phyloP scores from a whole-genome alignment of 2,329 filamentous ascomycete genomes.

The Diplodia scrobiculata region DNA sequence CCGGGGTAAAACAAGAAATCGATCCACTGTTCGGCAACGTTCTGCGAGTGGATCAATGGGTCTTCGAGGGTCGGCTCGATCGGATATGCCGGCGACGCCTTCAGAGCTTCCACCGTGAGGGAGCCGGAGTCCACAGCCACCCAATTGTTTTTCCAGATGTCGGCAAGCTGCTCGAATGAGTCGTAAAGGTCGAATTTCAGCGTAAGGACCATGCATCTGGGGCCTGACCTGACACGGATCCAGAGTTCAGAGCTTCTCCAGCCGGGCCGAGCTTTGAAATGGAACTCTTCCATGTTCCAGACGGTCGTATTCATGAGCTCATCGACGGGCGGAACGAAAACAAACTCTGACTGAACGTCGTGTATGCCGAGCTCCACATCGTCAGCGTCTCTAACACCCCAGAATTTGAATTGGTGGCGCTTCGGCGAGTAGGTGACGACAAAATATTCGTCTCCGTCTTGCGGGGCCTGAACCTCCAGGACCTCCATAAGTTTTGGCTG shows the following conservation, averaged over 20 bases:
- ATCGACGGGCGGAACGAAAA: slow-evolving; percentile 64
- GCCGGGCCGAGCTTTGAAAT: slow-evolving; percentile 44
- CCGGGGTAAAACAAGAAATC: slow-evolving; percentile 80
- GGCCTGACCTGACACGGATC: slow-evolving; percentile 58
- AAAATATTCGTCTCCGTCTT: slow-evolving; percentile 57
- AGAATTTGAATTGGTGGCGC: slow-evolving; percentile 92
- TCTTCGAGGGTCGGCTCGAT: slow-evolving; percentile 39
- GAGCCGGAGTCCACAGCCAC: slow-evolving; percentile 49
- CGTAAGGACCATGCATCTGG: slow-evolving; percentile 65
- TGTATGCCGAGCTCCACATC: slow-evolving; percentile 61
- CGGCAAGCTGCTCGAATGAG: slow-evolving; percentile 63
- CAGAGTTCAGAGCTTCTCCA: slow-evolving; percentile 50
- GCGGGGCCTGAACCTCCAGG: slow-evolving; percentile 58
- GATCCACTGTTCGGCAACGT: slow-evolving; percentile 73
- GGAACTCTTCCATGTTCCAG: slow-evolving; percentile 55
- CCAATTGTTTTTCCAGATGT: slow-evolving; percentile 65
- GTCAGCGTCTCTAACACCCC: slow-evolving; percentile 69
- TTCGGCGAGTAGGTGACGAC: slow-evolving; percentile 86
- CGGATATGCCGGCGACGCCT: slow-evolving; percentile 44
- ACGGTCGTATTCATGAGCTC: slow-evolving; percentile 55
- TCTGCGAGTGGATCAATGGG: slow-evolving; percentile 54
- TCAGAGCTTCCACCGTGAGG: slow-evolving; percentile 47
- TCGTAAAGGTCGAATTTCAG: slow-evolving; percentile 71
- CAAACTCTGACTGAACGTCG: slow-evolving; percentile 67
- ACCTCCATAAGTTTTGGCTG: slow-evolving; percentile 77